Evolutionary conservation across 345 rosid species (phyloP).

Genomic region (Gossypium turneri): DNA sequence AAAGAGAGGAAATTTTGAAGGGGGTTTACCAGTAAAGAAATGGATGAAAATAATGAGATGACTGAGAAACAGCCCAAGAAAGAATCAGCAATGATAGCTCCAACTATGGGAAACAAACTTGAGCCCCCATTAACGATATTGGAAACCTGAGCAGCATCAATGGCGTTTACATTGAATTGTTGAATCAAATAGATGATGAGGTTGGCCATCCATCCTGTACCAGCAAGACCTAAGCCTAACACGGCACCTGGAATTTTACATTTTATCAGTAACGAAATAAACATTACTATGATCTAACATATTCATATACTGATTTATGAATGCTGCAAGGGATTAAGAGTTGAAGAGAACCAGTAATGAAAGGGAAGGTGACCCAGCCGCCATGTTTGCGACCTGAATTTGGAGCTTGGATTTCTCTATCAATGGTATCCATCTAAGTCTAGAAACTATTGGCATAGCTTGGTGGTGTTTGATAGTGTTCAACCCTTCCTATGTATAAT

Average conservation of each 20-base stretch:
- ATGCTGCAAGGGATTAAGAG: neutral
- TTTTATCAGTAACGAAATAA: neutral
- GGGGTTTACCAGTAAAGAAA: slow-evolving; percentile 23
- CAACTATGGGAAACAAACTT: slow-evolving; percentile 21
- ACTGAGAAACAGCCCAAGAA: slow-evolving; percentile 24
- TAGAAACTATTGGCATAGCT: neutral
- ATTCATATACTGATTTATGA: neutral
- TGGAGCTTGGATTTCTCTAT: slow-evolving; percentile 9
- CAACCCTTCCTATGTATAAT: neutral
- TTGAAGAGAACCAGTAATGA: slow-evolving; percentile 6
- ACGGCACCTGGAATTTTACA: neutral
- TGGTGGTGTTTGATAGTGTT: neutral
- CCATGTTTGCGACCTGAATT: slow-evolving; percentile 5
- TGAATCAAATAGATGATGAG: slow-evolving; percentile 32
- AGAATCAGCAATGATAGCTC: slow-evolving; percentile 24
- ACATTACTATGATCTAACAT: neutral
- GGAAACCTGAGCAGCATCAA: slow-evolving; percentile 21
- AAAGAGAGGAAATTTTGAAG: neutral
- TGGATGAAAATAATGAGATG: slow-evolving; percentile 14
- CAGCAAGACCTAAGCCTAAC: slow-evolving; percentile 7
- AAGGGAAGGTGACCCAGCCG: slow-evolving; percentile 25
- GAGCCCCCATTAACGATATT: slow-evolving; percentile 14
- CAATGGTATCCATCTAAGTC: neutral
- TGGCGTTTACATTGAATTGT: slow-evolving; percentile 21
- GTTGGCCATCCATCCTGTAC: slow-evolving; percentile 13